Evolutionary conservation across 2,329 filamentous ascomycete species (phyloP), one percentile per base, ranked within the genome.

Genomic region (Trichophyton rubrum): DNA sequence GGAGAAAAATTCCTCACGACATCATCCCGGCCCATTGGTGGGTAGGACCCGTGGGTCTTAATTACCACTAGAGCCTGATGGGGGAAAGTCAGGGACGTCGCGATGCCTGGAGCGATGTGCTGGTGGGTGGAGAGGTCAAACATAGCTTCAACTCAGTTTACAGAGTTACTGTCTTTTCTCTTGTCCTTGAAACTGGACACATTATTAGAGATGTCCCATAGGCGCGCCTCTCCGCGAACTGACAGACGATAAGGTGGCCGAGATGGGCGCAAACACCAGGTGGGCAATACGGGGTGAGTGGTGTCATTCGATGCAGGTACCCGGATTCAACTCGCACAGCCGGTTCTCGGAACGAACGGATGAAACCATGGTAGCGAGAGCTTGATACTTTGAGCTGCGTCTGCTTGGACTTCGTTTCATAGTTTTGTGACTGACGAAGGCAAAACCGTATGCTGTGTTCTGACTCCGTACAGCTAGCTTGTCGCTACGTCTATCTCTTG

Each of bases 61-160:
- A 56, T 56, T 56, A 56, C 53, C 35, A 22, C 53, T 56, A 56
- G 30, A 35, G 30, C 53, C 53, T 35, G 30, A 38, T 56, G 11
- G 20, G 53, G 53, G 30, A 56, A 56, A 56, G 53, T 35, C 53
- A 41, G 35, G 53, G 53, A 41, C 53, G 27, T 30, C 27, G 27
- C 24, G 53, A 9, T 8, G 27, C 27, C 53, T 35, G 27, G 27
- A 30, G 35, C 27, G 47, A 20, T 51, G 20, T 5, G 27, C 27
- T 30, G 27, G 27, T 27, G 20, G 15, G 47, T 9, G 47, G 47
- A 30, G 24, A 8, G 47, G 7, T 45, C 41, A 45, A 45, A 30
- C 20, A 24, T 30, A 30, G 20, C 47, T 51, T 27, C 47, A 51
- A 30, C 47, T 51, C 47, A 30, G 47, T 20, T n/a, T 51, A 30